These are phyloP conservation scores for Fusarium coicis DNA, from an alignment of 2,329 filamentous ascomycete genomes.

Conservation along the genomic window DNA sequence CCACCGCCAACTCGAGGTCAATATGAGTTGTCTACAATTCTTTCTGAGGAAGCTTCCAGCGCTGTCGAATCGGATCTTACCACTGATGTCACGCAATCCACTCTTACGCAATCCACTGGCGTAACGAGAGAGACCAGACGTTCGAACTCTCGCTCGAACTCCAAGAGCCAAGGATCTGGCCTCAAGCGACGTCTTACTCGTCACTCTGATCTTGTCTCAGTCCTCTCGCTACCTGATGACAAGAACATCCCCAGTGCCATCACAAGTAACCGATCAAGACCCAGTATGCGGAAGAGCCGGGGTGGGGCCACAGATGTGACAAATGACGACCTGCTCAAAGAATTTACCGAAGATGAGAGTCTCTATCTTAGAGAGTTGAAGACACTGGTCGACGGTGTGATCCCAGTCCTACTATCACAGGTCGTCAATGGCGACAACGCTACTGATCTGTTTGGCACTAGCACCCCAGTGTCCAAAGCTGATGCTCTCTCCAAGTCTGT, in stretches of 20 bases:
- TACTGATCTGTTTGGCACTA: constrained; percentile 74
- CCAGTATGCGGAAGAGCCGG: constrained; percentile 80
- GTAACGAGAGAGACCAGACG: constrained; percentile 59
- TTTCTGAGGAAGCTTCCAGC: constrained; percentile 62
- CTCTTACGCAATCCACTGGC: constrained; percentile 64
- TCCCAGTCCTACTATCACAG: constrained; percentile 89
- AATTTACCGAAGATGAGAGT: constrained; percentile 84
- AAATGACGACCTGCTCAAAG: constrained; percentile 78
- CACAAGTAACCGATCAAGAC: constrained; percentile 78
- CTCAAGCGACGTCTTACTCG: constrained; percentile 84
- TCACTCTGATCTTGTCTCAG: constrained; percentile 93
- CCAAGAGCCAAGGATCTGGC: constrained; percentile 59
- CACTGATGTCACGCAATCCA: constrained; percentile 64
- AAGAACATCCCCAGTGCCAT: constrained; percentile 66
- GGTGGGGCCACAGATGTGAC: constrained; percentile 75
- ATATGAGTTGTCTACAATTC: constrained; percentile 67
- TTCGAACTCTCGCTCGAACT: constrained; percentile 52
- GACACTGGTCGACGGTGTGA: constrained; percentile 92
- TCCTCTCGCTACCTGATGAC: constrained; percentile 79
- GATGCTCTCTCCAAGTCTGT: constrained; percentile 83
- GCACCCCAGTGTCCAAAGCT: constrained; percentile 61
- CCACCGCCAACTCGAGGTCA: constrained; percentile 64
- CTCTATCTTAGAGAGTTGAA: constrained; percentile 92
- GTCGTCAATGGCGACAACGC: constrained; percentile 77
- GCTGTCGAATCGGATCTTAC: constrained; percentile 60